A percentile compares a stretch with the other conserved stretches of the same genome.
Evolutionary conservation across 441 rosid species (phyloP).

Genomic region (Populus tomentosa): DNA sequence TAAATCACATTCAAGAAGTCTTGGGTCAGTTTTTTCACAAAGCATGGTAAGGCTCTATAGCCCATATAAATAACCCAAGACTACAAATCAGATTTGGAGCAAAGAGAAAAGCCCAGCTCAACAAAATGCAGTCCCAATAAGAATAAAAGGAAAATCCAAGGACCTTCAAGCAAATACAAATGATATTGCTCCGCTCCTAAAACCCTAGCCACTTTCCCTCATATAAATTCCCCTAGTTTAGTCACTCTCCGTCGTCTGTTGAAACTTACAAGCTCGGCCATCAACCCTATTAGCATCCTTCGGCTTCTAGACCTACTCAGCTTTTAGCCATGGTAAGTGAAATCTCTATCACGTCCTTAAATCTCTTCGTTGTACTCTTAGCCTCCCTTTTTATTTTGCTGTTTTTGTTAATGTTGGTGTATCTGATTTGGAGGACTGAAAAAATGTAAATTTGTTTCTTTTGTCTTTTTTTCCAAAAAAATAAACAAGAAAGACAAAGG

Average conservation of each 20-base stretch:
- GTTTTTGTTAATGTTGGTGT: not conserved
- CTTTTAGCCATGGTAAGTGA: slow-evolving; percentile 14
- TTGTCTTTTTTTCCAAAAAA: not conserved
- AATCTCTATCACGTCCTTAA: not conserved
- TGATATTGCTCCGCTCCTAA: not conserved
- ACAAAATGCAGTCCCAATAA: not conserved
- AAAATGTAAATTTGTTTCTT: not conserved
- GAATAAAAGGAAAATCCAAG: not conserved
- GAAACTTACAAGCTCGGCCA: not conserved
- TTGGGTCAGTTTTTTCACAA: not conserved
- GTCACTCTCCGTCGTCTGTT: not conserved
- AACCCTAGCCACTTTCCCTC: slow-evolving; percentile 16
- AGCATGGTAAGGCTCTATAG: not conserved
- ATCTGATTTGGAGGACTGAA: not conserved
- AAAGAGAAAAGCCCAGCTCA: not conserved
- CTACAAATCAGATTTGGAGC: too few species aligned
- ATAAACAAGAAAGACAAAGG: not conserved
- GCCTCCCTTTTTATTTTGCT: not conserved
- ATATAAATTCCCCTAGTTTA: slow-evolving; percentile 2
- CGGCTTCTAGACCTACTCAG: not conserved
- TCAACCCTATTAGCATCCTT: not conserved
- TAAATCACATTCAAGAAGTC: too few species aligned
- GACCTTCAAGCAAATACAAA: slow-evolving; percentile 9
- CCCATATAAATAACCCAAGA: not conserved
- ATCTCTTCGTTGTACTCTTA: not conserved